Conservation (phyloP, 352 stramenopile genomes). For the Phytophthora hybrid region DNA sequence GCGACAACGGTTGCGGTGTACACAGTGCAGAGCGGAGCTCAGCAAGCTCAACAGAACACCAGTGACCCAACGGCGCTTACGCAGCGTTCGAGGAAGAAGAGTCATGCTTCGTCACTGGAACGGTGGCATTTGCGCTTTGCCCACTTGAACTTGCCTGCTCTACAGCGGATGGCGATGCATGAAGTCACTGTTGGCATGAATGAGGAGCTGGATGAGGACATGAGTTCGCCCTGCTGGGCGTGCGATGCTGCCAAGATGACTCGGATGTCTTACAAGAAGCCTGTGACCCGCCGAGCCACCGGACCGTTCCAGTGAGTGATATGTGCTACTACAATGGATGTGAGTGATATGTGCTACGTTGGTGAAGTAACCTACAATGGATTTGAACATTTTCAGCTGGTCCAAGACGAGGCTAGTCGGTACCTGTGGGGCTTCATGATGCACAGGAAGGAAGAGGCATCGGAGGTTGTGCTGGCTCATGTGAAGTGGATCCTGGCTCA, state of each 20-base stretch:
- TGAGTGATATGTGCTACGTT: constrained; percentile 26
- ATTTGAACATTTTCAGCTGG: constrained; percentile 19
- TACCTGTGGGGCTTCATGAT: constrained; percentile 27
- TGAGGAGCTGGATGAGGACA: not conserved
- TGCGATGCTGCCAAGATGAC: not conserved
- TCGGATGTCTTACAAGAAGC: constrained; percentile 24
- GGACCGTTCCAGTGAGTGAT: constrained; percentile 19
- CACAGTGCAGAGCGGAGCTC: not conserved
- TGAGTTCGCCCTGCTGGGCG: not conserved
- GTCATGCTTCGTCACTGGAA: not conserved
- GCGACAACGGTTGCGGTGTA: not conserved
- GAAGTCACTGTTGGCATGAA: not conserved
- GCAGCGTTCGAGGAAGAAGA: not conserved
- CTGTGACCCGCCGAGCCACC: not conserved
- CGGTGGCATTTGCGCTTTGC: constrained; percentile 16
- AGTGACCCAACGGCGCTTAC: not conserved
- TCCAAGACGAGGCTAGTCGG: constrained; percentile 13
- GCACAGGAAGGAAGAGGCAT: constrained; percentile 11
- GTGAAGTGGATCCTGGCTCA: constrained; percentile 16
- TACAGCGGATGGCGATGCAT: constrained; percentile 12
- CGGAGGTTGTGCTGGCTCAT: constrained; percentile 13
- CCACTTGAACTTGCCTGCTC: constrained; percentile 2
- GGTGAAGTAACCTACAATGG: constrained; percentile 10
- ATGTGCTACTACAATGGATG: too few relatives aligned
- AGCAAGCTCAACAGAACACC: not conserved